phyloP scores from a whole-genome alignment of 2,329 filamentous ascomycete genomes.

The Fusarium chaquense region DNA sequence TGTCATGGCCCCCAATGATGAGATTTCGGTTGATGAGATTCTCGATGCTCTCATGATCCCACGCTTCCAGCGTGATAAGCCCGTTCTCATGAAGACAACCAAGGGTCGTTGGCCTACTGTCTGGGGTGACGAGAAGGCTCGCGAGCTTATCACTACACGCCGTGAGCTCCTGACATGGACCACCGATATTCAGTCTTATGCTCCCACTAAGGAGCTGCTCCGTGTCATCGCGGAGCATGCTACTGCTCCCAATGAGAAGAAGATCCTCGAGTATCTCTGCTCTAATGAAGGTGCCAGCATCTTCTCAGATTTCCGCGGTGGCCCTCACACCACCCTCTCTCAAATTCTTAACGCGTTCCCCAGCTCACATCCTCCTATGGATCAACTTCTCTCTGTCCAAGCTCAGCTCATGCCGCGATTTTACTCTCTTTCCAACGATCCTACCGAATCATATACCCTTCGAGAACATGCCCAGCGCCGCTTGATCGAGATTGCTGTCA shows the following conservation, averaged over 20 bases:
- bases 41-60: constrained; percentile 86
- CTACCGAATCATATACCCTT: constrained; percentile 78
- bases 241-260: constrained; percentile 83
- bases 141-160: constrained; percentile 89
- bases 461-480: constrained; percentile 79
- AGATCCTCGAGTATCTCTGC: constrained; percentile 86
- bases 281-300: constrained; percentile 90
- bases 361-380: constrained; percentile 87
- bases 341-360: constrained; percentile 94
- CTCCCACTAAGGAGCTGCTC: constrained; percentile 88
- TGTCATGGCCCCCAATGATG: constrained; percentile 88
- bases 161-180: constrained; percentile 97
- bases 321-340: constrained; percentile 83
- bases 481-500: constrained; percentile 95
- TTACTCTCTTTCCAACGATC: constrained; percentile 97
- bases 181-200: constrained; percentile 90
- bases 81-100: constrained; percentile 80
- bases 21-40: constrained; percentile 81
- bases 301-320: constrained; percentile 95
- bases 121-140: constrained; percentile 90
- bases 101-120: constrained; percentile 95
- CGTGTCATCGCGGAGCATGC: constrained; percentile 89
- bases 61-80: constrained; percentile 84
- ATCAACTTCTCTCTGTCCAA: constrained; percentile 81
- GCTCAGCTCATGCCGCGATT: constrained; percentile 96